Evolutionary conservation across 73 alveolate genomes (phyloP), one percentile per base, ranked within the genome.

Genomic region (Paramecium pentaurelia): DNA sequence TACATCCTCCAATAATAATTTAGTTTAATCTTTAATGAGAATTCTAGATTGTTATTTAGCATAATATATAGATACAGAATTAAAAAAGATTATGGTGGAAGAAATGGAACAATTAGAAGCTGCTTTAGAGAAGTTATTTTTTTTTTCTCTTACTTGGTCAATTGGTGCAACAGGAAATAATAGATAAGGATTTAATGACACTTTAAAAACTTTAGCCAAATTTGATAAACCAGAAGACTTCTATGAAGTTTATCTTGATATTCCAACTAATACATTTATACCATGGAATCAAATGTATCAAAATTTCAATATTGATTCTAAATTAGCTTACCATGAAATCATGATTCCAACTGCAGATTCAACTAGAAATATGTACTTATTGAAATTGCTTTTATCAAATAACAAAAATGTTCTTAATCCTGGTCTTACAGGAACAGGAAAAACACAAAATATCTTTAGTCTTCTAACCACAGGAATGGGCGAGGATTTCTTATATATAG

Each of bases 371-470:
- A 97, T 97, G 75, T 96, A 92, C 93, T 93, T 99, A 34, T 95
- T 95, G 86, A 98, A 95, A 93, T 95, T 96, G 86, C 96, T 97
- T 68, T 93, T 99, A 88, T 71, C 93, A 83, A 96, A 99, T 84
- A 98, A 97, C 86, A 97, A 97, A 93, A 99, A 99, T 94, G 98
- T 95, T 25, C 96, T 99, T 4, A 95, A 98, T 30, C 99, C 99
- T 89, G 99, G 99, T 1, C 99, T 99, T 25, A 99, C 99, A 6
- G 99, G 99, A 54, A 99, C 99, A 12, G 99, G 99, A 27, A 99
- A 99, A 95, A 95, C 99, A 32, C 98, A 98, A 59, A 99, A 99
- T 88, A 95, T 98, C 84, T 92, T 95, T 70, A 99, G 97, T 95
- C 96, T 98, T 44, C 96, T 99, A 77, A 97, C 98, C 38, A 93